Base-by-base conservation (phyloP, 2,329 filamentous ascomycete species). In the Thielaviopsis euricoi region DNA sequence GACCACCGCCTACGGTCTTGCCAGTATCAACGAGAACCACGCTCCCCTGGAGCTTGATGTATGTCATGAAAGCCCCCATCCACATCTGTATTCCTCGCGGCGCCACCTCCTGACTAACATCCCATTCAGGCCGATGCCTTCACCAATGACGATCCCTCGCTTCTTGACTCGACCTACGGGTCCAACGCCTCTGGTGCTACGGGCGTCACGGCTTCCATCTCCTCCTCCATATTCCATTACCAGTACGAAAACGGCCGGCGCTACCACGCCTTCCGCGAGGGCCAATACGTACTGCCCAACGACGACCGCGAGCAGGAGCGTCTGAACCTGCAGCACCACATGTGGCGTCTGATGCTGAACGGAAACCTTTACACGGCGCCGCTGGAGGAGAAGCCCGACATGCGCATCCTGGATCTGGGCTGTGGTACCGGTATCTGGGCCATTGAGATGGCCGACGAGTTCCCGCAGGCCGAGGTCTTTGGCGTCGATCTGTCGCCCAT, bases 371-470 rank as follows among this genome's bases (percentile, higher is more conserved):
- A 72, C 65, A 68, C 73, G 52, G 71, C 74, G 7, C 76, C 76
- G 15, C 64, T 79, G 2, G 63, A 67, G 6, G 64, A 67, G 13
- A 26, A 58, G 12, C 56, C 64, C 4, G 60, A 63, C 23, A 62
- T 73, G 59, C 70, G 71, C 23, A 74, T 82, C 15, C 70, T 82
- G 10, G 79, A 82, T 63, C 69, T 82, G 10, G 78, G 79, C 53
- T 81, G 77, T 6, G 82, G 82, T 17, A 81, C 79, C 0, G 81
- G 81, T 1, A 80, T 81, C 58, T 84, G 81, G 67, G 67, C 63
- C 7, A 64, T 65, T 1, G 64, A 65, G 9, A 63, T 84, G 70
- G 77, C 77, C 63, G 74, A 78, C 61, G 65, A 71, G 61, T 72
- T 68, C 60, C 68, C 71, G 3, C 61, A 62, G 3, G 65, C 70